Conservation (phyloP, 2,329 filamentous ascomycete species). For the Periconia sp. region DNA sequence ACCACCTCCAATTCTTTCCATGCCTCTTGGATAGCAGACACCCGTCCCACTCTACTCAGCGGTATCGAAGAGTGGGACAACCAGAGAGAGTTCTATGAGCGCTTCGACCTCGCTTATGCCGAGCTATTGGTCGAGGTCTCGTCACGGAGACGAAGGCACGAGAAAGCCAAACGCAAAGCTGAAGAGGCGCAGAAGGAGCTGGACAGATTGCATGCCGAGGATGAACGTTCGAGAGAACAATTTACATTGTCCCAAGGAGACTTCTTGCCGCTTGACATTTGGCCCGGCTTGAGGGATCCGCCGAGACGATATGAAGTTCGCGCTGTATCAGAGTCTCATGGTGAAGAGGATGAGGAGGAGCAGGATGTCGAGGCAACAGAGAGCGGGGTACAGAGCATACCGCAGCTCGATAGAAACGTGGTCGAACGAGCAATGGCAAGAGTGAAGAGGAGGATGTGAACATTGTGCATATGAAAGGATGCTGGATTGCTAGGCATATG, state of each 20-base stretch:
- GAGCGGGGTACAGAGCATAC: slow-evolving; percentile 35
- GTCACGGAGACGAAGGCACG: slow-evolving; percentile 73
- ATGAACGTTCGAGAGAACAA: slow-evolving; percentile 73
- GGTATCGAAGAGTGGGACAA: slow-evolving; percentile 74
- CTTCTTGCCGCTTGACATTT: slow-evolving; percentile 85
- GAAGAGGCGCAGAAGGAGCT: slow-evolving; percentile 79
- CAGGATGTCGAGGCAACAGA: slow-evolving; percentile 18
- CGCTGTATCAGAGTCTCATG: slow-evolving; percentile 20
- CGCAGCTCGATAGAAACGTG: slow-evolving; percentile 40
- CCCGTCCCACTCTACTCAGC: slow-evolving; percentile 73
- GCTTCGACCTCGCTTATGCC: slow-evolving; percentile 84
- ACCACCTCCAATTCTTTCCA: slow-evolving; percentile 69
- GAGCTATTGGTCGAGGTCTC: slow-evolving; percentile 83
- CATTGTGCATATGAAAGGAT: too few relatives aligned
- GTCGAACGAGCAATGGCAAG: slow-evolving; percentile 43
- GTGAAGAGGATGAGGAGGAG: slow-evolving; percentile 23
- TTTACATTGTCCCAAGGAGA: slow-evolving; percentile 86
- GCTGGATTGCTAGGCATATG: too few relatives aligned
- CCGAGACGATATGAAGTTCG: slow-evolving; percentile 42
- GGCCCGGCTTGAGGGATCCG: slow-evolving; percentile 65
- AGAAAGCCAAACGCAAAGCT: slow-evolving; percentile 75
- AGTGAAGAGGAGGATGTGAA: slow-evolving; percentile 44
- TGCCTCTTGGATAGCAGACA: slow-evolving; percentile 70
- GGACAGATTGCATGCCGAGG: slow-evolving; percentile 74
- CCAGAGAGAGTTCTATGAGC: slow-evolving; percentile 82